A percentile compares a stretch with the other conserved stretches of the same genome.
phyloP scores from a whole-genome alignment of 2,329 filamentous ascomycete genomes.

The Truncatella angustata region DNA sequence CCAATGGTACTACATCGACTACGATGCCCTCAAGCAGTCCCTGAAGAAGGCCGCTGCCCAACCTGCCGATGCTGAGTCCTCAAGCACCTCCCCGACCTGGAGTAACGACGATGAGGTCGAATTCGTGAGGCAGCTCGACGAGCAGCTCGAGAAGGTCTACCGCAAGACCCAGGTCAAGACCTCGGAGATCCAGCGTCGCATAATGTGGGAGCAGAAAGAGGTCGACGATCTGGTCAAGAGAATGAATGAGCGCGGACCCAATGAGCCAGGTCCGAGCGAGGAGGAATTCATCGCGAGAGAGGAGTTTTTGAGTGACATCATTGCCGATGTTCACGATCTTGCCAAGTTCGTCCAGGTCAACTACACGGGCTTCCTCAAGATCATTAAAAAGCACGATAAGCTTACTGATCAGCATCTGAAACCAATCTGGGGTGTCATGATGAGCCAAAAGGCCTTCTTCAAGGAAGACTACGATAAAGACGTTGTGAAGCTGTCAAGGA shows the following conservation, averaged over 20 bases:
- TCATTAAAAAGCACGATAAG: constrained; percentile 99
- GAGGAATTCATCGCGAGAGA: constrained; percentile 94
- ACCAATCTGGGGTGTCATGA: constrained; percentile 90
- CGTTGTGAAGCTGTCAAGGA: constrained; percentile 88
- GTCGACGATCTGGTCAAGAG: constrained; percentile 63
- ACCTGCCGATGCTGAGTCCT: constrained; percentile 29
- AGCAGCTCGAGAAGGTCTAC: constrained; percentile 95
- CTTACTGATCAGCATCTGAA: constrained; percentile 89
- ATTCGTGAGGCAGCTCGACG: constrained; percentile 84
- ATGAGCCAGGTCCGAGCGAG: constrained; percentile 66
- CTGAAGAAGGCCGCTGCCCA: constrained; percentile 71
- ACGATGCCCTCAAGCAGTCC: constrained; percentile 86
- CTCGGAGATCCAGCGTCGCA: constrained; percentile 89
- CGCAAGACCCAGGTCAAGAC: constrained; percentile 97
- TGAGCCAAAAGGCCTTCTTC: constrained; percentile 97
- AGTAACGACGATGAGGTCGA: constrained; percentile 85
- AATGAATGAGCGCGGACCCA: constrained; percentile 61
- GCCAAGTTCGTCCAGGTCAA: constrained; percentile 98
- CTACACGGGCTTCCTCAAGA: constrained; percentile 99
- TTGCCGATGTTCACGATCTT: constrained; percentile 95
- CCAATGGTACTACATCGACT: constrained; percentile 97
- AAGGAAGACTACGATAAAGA: constrained; percentile 98
- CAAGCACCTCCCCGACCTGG: constrained; percentile 59
- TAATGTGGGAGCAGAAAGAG: constrained; percentile 88
- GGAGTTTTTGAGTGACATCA: constrained; percentile 94